Base-by-base conservation (phyloP, 331 rosid species). In the Quercus phellos region DNA sequence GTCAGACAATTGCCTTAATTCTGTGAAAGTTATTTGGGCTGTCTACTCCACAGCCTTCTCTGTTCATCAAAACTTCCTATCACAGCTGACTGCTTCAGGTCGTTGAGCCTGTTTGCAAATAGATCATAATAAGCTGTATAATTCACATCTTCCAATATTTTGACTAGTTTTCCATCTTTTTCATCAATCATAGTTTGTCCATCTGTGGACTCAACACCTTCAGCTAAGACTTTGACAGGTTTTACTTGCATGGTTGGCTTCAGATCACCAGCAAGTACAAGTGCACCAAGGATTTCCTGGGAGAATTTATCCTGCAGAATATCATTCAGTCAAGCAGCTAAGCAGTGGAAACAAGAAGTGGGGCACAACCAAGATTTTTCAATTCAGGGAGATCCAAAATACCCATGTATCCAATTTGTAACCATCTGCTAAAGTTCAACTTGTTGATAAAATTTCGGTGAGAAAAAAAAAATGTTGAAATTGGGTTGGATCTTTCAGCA, bases 271-370 rank as follows among this genome's bases (percentile, higher is more conserved):
- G 79, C 78, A 56, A 91, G 51, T 24, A 85, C 77, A 59, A 88
- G 87, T 0, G 91, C 89, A 26, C 99, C 99, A 10, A 94, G 85
- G 64, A 91, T 77, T 84, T 94, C 97, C 4, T 95, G 92, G 75
- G 86, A 81, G 85, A 94, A 94, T 72, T 79, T 92, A 55, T 79
- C 89, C 99, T 92, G 86, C 85, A 76, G 6, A 42, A 66, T 54
- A 60, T 55, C 70, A 42, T 58, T 13, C 18, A 50, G 42, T 76
- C 43, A 18, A 27, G 30, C 38, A 10, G 24, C 24, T 46, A 69
- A 58, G 76, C 8, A 72, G 13, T 18, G 27, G 51, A 12, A 78
- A 78, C 53, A 46, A 80, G 51, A 73, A 53, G 18, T 11, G 69
- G 14, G 18, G 53, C 16, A 27, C 51, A 84, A 66, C 56, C 50